Evolutionary conservation across 2,329 filamentous ascomycete genomes (phyloP), one percentile per base, ranked within the genome.

Genomic region (Tolypocladium guangdongense): DNA sequence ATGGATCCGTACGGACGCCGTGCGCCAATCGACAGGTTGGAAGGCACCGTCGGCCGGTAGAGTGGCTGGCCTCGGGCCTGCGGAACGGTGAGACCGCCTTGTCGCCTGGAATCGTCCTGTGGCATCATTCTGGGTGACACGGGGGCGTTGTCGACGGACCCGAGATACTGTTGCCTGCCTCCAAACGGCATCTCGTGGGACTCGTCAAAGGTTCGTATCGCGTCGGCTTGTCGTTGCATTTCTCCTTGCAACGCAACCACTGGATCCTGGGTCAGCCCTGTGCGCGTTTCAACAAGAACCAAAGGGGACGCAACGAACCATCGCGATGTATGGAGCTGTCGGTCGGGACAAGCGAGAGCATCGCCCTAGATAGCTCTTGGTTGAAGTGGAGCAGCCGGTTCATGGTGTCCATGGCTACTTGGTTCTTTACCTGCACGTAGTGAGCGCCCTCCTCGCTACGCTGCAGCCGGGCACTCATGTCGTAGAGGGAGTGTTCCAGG

Each of bases 121-220:
- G 90, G 83, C 59, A 91, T 73, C 70, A 96, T 91, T 57, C 90
- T 84, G 22, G 92, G 92, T 41, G 92, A 97, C 39, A 96, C 80
- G 12, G 91, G 90, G 1, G 86, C 81, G 56, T 88, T 84, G 57
- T 91, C 88, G 27, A 88, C 71, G 59, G 77, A 80, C 45, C 80
- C 73, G 60, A 88, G 84, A 68, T 84, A 88, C 49, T 81, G 78
- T 57, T 82, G 83, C 56, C 84, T 82, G 56, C 78, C 81, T 35
- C 80, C 87, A 56, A 85, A 84, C 18, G 83, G 79, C 56, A 76
- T 76, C 55, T 95, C 90, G 55, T 85, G 83, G 37, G 83, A 78
- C 60, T 87, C 82, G 46, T 85, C 82, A 37, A 81, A 68, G 18
- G 74, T 67, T 52, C 81, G 74, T 48, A 83, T 70, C 54, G 76